Base-by-base conservation (phyloP, 2,329 filamentous ascomycete genomes). In the Periglandula ipomoeae region DNA sequence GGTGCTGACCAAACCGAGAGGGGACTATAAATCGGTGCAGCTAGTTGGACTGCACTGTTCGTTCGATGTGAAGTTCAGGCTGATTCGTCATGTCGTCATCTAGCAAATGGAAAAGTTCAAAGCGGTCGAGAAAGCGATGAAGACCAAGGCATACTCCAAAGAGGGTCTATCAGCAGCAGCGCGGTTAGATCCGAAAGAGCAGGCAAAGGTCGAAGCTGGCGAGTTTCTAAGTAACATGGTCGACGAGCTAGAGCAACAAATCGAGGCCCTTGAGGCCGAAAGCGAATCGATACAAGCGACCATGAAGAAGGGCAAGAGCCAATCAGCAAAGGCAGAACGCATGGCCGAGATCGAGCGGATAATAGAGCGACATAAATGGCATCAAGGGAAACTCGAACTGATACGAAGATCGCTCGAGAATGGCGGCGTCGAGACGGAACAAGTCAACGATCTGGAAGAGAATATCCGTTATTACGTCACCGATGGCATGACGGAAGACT, bases 41-140 rank as follows among this genome's bases (percentile, higher is more conserved):
- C 8, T 10, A 26, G 7, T 24, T 32, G 7, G 20, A 44, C 38
- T 34, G 17, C 20, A 30, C 32, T 47, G 38, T 24, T 13, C 22
- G 32, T 11, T 9, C 10, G 2, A 32, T 15, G n/a, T n/a, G n/a
- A 32, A 15, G 10, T 32, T 32, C 15, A 8, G 30, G 30, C 30
- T 32, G 15, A 32, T 15, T 15, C 10, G 11, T 32, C 9, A 32
- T 15, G 6, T 43, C 44, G 10, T 22, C 30, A 13, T 59, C 67
- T 71, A 93, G 88, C 85, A 91, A 87, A 98, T 98, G 93, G 93
- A 98, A 72, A 89, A 89, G 62, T 98, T 98, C 80, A 98, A 98
- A 74, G 91, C 90, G n/a, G 93, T 98, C 47, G 93, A 98, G 70
- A 98, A 98, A 75, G 93, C 95, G 62, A 97, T 98, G 93, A 98